phyloP scores from a whole-genome alignment of 1,284 basidiomycete genomes.

The Coniophora puteana region DNA sequence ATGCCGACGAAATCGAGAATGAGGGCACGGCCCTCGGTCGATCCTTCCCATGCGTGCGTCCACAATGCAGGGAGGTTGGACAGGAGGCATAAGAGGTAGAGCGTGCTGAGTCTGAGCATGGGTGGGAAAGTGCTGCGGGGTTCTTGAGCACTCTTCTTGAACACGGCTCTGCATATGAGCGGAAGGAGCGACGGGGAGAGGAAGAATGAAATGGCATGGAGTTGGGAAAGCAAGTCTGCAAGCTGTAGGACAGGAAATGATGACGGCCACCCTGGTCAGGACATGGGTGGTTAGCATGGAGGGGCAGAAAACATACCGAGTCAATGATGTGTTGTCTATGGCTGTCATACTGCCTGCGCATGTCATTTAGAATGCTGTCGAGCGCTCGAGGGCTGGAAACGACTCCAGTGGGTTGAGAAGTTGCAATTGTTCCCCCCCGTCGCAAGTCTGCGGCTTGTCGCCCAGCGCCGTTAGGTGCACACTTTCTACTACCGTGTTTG shows the following conservation, averaged over 20 bases:
- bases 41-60: conserved; percentile 50
- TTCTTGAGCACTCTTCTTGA: conserved; percentile 61
- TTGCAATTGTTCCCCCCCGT: no score
- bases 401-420: no score
- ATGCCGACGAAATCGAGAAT: conserved; percentile 75
- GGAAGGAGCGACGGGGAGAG: conserved; percentile 62
- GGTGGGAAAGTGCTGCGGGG: conserved; percentile 50
- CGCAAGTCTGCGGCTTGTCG: no score
- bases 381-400: no score
- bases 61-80: conserved; percentile 60
- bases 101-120: conserved; percentile 66
- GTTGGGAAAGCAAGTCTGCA: conserved; percentile 65
- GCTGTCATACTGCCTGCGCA: conserved; percentile 67
- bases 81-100: conserved; percentile 52
- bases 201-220: conserved; percentile 72
- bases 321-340: conserved; percentile 74
- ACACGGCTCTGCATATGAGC: conserved; percentile 35
- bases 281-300: conserved; percentile 3
- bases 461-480: no score
- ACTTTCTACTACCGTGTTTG: no score
- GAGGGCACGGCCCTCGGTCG: conserved; percentile 51
- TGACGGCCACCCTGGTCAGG: conserved; percentile 17
- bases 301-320: conserved; percentile 46
- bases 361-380: conserved; percentile 62
- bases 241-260: conserved; percentile 42